A percentile compares a stretch with the other conserved stretches of the same genome.
Conservation (phyloP, 2,329 filamentous ascomycete genomes). For the Cercospora brassicicola region DNA sequence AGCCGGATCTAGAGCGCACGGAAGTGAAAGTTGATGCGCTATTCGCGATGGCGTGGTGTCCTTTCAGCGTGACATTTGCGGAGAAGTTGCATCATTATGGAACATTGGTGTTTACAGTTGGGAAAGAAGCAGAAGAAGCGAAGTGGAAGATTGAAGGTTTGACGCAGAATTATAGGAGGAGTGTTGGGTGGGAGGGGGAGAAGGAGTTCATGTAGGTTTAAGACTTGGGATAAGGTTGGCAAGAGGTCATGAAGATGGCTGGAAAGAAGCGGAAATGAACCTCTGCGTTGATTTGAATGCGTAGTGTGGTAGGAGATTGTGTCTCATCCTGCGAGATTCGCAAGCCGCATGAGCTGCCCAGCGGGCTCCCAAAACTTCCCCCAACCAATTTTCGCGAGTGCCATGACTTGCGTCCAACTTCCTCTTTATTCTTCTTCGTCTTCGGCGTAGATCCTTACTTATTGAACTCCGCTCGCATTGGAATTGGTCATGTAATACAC, state of each 20-base stretch:
- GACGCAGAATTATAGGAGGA: constrained; percentile 28
- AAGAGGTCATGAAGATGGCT: not conserved
- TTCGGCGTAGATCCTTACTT: not conserved
- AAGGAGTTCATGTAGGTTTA: not conserved
- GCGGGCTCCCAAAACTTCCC: not conserved
- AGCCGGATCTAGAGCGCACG: constrained; percentile 21
- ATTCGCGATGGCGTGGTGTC: constrained; percentile 25
- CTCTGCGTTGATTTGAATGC: not conserved
- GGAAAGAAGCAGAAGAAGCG: constrained; percentile 13
- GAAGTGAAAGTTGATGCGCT: constrained; percentile 21
- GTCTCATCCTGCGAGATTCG: not conserved
- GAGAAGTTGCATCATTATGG: constrained; percentile 29
- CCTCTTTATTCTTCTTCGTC: not conserved
- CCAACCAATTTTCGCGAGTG: not conserved
- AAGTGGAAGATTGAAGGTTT: constrained; percentile 26
- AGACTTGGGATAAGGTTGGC: no score
- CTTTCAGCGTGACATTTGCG: constrained; percentile 28
- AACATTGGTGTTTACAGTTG: constrained; percentile 23
- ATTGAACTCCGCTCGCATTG: not conserved
- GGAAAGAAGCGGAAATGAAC: not conserved
- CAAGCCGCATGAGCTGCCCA: not conserved
- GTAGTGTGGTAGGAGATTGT: not conserved
- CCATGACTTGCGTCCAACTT: not conserved
- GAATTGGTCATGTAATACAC: not conserved
- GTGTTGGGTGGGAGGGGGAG: constrained; percentile 26